A percentile compares a stretch with the other conserved stretches of the same genome.
Evolutionary conservation across 2,329 filamentous ascomycete species (phyloP).

Genomic region (Fonsecaea erecta): DNA sequence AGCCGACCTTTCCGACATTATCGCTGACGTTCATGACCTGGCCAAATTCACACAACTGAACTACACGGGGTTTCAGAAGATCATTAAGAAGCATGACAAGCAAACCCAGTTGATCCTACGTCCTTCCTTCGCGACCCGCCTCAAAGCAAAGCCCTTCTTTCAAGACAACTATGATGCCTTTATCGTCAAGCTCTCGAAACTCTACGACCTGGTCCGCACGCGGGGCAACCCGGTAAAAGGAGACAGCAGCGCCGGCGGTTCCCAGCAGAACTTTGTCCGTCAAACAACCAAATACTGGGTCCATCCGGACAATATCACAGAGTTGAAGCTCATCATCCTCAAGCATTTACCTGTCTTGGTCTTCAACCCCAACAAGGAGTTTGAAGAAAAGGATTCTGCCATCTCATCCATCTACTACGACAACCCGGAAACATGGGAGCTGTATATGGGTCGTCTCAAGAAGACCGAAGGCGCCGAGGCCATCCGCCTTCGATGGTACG

Average conservation of each 20-base stretch:
- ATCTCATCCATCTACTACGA: conserved; percentile 99
- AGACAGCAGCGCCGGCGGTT: conserved; percentile 86
- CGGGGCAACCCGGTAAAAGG: conserved; percentile 90
- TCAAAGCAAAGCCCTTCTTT: conserved; percentile 97
- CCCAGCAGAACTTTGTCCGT: conserved; percentile 92
- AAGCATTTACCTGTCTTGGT: conserved; percentile 97
- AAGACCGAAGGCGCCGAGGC: conserved; percentile 98
- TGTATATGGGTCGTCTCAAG: conserved; percentile 92
- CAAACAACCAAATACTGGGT: conserved; percentile 99
- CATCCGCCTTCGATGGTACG: conserved; percentile 95
- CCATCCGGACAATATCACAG: conserved; percentile 96
- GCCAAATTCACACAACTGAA: conserved; percentile 98
- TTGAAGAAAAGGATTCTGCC: conserved; percentile 84
- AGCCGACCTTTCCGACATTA: conserved; percentile 94
- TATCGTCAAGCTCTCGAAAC: conserved; percentile 88
- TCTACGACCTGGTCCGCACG: conserved; percentile 93
- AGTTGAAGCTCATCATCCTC: conserved; percentile 94
- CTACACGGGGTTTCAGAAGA: conserved; percentile 99
- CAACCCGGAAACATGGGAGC: conserved; percentile 89
- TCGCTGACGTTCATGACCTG: conserved; percentile 96
- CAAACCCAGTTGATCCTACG: conserved; percentile 89
- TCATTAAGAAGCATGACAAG: conserved; percentile 99
- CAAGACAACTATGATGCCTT: conserved; percentile 98
- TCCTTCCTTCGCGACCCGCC: conserved; percentile 90
- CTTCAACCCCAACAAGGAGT: conserved; percentile 97